phyloP scores from a whole-genome alignment of 2,329 filamentous ascomycete genomes.

The Neopestalotiopsis sp. region DNA sequence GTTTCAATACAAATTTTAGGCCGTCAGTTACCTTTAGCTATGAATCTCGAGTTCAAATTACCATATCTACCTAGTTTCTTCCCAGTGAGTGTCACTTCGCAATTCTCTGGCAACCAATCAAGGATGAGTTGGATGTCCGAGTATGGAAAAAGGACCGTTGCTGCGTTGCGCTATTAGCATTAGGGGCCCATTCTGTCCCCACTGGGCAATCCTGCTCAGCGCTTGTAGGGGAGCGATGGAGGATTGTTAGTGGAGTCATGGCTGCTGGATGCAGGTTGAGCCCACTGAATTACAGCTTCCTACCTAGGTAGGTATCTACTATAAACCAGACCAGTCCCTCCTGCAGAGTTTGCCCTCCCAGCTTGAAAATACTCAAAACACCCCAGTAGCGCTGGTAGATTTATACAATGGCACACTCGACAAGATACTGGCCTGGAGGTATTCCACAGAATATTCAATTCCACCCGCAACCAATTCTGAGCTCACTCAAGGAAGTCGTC shows the following conservation, averaged over 20 bases:
- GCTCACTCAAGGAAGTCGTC: not conserved
- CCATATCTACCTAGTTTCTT: no score
- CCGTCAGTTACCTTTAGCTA: no score
- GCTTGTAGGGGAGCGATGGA: not conserved
- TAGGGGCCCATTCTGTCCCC: not conserved
- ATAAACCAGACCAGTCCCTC: not conserved
- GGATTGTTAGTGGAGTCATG: not conserved
- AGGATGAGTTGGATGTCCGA: not conserved
- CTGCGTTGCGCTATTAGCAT: not conserved
- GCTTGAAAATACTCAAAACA: not conserved
- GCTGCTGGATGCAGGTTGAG: not conserved
- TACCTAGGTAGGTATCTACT: no score
- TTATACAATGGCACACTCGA: not conserved
- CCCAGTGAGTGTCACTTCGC: no score
- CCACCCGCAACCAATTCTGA: not conserved
- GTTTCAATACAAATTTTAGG: no score
- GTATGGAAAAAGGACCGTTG: not conserved
- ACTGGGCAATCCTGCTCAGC: not conserved
- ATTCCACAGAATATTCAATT: not conserved
- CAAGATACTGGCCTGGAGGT: slow-evolving; percentile 5
- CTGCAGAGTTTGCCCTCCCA: not conserved
- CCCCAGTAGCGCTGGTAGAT: not conserved
- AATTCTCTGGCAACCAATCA: no score
- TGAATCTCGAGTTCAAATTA: no score
- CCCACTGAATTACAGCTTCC: no score